Conservation (phyloP, 2,329 filamentous ascomycete species). For the Xylariaceae sp. region DNA sequence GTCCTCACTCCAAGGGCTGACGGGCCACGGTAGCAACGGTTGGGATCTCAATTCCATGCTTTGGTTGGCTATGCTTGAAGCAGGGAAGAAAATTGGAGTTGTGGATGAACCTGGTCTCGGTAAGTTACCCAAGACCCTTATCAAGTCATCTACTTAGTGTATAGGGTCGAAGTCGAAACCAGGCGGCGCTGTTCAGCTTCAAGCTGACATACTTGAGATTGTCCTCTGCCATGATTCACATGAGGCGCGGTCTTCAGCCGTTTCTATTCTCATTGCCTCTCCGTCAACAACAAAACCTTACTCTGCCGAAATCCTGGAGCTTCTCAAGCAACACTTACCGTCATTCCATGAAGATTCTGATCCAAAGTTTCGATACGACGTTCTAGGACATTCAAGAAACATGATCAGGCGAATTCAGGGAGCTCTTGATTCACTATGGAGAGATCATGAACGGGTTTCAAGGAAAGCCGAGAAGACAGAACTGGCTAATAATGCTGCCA, state of each 20-base stretch:
- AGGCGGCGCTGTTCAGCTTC: conserved; percentile 39
- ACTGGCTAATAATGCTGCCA: not conserved
- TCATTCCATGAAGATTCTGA: conserved; percentile 83
- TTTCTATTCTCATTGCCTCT: conserved; percentile 79
- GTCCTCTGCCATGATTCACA: conserved; percentile 60
- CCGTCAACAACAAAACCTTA: conserved; percentile 75
- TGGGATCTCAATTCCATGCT: conserved; percentile 59
- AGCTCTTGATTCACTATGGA: conserved; percentile 59
- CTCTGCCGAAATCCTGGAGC: conserved; percentile 60
- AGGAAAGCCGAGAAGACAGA: conserved; percentile 36
- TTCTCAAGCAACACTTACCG: conserved; percentile 67
- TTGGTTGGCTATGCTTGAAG: conserved; percentile 68
- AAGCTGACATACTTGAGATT: conserved; percentile 50
- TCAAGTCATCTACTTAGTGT: conserved; percentile 11
- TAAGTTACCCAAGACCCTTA: conserved; percentile 8
- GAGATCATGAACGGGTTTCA: conserved; percentile 37
- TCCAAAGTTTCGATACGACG: conserved; percentile 81
- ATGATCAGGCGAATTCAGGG: conserved; percentile 77
- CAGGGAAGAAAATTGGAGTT: conserved; percentile 70
- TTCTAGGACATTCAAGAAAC: conserved; percentile 73
- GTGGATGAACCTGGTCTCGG: conserved; percentile 66
- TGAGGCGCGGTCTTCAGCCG: conserved; percentile 74
- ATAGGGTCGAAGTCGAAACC: conserved; percentile 29
- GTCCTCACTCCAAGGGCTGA: conserved; percentile 53
- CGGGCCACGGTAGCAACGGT: conserved; percentile 47